Percentiles rank a stretch among this genome's conserved stretches.
These are phyloP conservation scores for Amorphotheca resinae DNA, from an alignment of 495 filamentous ascomycete genomes.

Conservation along the genomic window DNA sequence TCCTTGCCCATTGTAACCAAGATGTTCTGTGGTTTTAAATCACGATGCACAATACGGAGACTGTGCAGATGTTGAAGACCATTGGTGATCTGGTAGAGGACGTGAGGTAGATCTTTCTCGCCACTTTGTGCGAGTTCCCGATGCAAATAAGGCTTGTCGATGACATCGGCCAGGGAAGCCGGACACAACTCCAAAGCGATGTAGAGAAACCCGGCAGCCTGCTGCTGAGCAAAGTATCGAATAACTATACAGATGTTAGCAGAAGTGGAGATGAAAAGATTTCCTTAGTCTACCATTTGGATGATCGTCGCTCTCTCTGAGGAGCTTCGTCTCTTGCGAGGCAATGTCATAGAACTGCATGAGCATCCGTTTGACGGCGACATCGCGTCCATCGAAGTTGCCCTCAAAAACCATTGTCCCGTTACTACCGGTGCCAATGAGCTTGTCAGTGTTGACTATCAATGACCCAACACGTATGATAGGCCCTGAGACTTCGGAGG, in stretches of 20 bases:
- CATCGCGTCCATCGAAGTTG: conserved; percentile 79
- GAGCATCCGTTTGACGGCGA: conserved; percentile 94
- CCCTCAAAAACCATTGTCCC: conserved; percentile 78
- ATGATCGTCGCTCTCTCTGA: conserved; percentile 91
- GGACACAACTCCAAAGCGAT: conserved; percentile 95
- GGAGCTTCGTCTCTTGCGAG: conserved; percentile 76
- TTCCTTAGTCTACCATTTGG: conserved; percentile 46
- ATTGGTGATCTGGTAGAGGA: conserved; percentile 74
- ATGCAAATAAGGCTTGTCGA: conserved; percentile 47
- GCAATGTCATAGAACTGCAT: conserved; percentile 92
- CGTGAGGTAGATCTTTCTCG: conserved; percentile 45
- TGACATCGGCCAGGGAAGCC: conserved; percentile 80
- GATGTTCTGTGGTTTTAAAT: conserved; percentile 96
- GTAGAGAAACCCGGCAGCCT: conserved; percentile 83
- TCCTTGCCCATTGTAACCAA: conserved; percentile 55
- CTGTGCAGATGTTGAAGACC: conserved; percentile 83
- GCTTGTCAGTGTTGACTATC: conserved; percentile 57
- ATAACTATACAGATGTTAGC: conserved; percentile 48
- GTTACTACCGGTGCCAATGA: conserved; percentile 70
- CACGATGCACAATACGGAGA: conserved; percentile 89
- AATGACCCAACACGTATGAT: conserved; percentile 61
- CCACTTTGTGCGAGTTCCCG: conserved; percentile 37
- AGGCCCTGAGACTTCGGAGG: conserved; percentile 41
- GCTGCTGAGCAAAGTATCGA: conserved; percentile 84
- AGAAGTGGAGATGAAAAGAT: background rate